Conservation (phyloP, 169 alveolate genomes). For the Cryptosporidium viatorum region DNA sequence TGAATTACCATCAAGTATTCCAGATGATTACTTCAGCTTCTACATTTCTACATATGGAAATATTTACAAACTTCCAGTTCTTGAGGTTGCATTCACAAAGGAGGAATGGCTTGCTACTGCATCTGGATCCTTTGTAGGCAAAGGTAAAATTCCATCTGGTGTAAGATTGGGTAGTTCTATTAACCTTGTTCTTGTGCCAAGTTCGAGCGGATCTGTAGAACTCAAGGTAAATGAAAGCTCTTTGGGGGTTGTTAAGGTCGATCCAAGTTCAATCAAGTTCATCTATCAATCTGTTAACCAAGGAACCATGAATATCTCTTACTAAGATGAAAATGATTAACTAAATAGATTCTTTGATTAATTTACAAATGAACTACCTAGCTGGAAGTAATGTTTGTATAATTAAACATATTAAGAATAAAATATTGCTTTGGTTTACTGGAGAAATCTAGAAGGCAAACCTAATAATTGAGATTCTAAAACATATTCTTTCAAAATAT, state of each 20-base stretch:
- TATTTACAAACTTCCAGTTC: slow-evolving; percentile 45
- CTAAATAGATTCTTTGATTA: not conserved
- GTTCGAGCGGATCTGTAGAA: not conserved
- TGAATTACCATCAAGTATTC: slow-evolving; percentile 20
- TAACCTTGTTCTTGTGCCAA: slow-evolving; percentile 2
- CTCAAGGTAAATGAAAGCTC: slow-evolving; percentile 2
- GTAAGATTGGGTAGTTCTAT: slow-evolving; percentile 15
- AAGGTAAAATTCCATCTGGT: slow-evolving; percentile 35
- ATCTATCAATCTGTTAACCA: slow-evolving; percentile 62
- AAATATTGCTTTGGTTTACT: slow-evolving; percentile 26
- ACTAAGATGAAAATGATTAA: not conserved
- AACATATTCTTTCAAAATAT: not conserved
- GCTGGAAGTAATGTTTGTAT: not conserved
- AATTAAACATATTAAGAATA: not conserved
- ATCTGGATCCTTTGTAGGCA: slow-evolving; percentile 26
- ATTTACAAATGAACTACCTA: slow-evolving; percentile 2
- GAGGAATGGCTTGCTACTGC: slow-evolving; percentile 24
- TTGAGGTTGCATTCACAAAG: slow-evolving; percentile 33
- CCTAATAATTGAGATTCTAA: not conserved
- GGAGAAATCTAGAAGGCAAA: slow-evolving; percentile 11
- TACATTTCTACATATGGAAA: slow-evolving; percentile 15
- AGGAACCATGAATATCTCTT: slow-evolving; percentile 45
- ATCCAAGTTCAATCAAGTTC: slow-evolving; percentile 25
- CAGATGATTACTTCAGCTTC: slow-evolving; percentile 51
- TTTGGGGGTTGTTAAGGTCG: slow-evolving; percentile 15